Conservation (phyloP, 2,329 filamentous ascomycete genomes). For the Phoma sp. region DNA sequence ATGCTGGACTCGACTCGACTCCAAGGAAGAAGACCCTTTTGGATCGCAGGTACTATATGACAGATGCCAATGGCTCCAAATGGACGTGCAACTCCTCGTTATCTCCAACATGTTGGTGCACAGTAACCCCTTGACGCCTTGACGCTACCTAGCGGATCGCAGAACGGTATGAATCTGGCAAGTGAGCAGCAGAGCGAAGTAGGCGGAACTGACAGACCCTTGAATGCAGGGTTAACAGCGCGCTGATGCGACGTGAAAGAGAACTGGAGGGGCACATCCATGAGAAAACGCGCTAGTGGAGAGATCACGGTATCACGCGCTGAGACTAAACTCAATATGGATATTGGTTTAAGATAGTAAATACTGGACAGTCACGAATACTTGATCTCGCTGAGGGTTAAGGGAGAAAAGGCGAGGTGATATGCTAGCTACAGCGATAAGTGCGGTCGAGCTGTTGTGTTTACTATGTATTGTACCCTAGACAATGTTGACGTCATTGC, state of each 20-base stretch:
- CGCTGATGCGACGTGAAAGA: conserved; percentile 7
- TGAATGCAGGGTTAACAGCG: not conserved
- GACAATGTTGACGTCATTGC: too few relatives aligned
- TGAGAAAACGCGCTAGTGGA: conserved; percentile 32
- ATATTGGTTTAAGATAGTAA: too few relatives aligned
- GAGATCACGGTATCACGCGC: conserved; percentile 36
- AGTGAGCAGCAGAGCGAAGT: not conserved
- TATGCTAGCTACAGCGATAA: too few relatives aligned
- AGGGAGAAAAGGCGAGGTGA: too few relatives aligned
- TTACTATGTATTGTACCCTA: too few relatives aligned
- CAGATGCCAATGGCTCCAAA: not conserved
- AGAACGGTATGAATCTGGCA: not conserved
- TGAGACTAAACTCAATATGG: not conserved
- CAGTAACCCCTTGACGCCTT: too few relatives aligned
- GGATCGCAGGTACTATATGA: not conserved
- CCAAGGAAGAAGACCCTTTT: not conserved
- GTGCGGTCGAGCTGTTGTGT: too few relatives aligned
- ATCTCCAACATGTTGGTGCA: not conserved
- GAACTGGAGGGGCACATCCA: conserved; percentile 18
- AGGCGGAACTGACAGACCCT: not conserved
- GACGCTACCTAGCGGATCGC: too few relatives aligned
- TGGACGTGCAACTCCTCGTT: not conserved
- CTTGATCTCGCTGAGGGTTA: too few relatives aligned
- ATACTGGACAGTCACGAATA: too few relatives aligned
- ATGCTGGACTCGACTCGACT: not conserved